Base-by-base conservation (phyloP, 768 basidiomycete genomes). In the Naematelia encephala region DNA sequence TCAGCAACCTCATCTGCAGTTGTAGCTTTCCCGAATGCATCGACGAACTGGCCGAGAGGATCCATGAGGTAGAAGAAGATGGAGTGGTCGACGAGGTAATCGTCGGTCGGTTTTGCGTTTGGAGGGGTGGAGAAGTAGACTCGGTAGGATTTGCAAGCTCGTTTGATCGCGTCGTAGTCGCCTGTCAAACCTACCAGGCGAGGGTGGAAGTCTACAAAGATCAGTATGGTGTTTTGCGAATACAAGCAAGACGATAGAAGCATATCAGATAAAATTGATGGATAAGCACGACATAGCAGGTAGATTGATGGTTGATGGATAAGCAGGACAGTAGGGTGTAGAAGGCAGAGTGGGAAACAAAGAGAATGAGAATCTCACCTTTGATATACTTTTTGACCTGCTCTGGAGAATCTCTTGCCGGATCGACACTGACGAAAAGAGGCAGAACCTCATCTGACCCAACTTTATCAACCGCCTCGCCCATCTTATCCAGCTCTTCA, bases 31-130 rank as follows among this genome's bases (percentile, higher is more conserved):
- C 96, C 96, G 76, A 97, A 97, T 0, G 96, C 96, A 62, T 98
- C 92, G 0, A 97, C 90, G 66, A 98, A 99, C 71, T 87, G 82
- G 1, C 94, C 96, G 3, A 85, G 78, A 1, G 96, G 94, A 70
- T 97, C 92, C 91, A 99, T 96, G 30, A 99, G 83, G 78, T 99
- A 99, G 66, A 99, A 89, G 78, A 91, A 97, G 76, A 96, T 94
- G 43, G 68, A 72, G 72, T 81, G 80, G 79, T 98, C 96, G 29
- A 99, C 96, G 45, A 99, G 85, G 76, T 98, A 99, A 80, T 99
- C 96, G 51, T 91, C 93, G 8, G 68, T 66, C 2, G 81, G 67
- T 68, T 90, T 87, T 1, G 91, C 88, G 68, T 89, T 80, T 2
- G 80, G 80, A 10, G 90, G 90, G 3, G 94, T 97, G 4, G 91